A percentile compares a stretch with the other conserved stretches of the same genome.
These are phyloP conservation scores for Trichosporon coremiiforme DNA, from an alignment of 1,284 basidiomycete genomes.

Conservation along the genomic window DNA sequence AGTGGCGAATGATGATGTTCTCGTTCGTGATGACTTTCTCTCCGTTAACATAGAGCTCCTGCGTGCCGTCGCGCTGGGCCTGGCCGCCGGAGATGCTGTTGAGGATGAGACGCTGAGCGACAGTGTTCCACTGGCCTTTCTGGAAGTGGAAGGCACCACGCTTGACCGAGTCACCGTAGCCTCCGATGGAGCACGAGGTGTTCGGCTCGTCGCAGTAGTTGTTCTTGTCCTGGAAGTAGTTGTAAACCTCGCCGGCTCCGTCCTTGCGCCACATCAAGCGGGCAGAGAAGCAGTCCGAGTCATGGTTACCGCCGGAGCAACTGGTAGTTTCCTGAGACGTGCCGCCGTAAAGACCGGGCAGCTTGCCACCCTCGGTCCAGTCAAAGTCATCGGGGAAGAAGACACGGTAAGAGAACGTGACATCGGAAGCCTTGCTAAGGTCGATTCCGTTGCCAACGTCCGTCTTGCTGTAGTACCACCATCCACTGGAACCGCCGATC, in stretches of 20 bases:
- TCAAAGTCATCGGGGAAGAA: constrained; percentile 53
- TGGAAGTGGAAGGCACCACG: constrained; percentile 71
- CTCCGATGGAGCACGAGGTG: constrained; percentile 42
- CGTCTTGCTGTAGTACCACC: constrained; percentile 49
- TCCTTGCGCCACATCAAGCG: constrained; percentile 56
- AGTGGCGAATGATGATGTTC: constrained; percentile 61
- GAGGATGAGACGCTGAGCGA: constrained; percentile 67
- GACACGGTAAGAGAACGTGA: constrained; percentile 53
- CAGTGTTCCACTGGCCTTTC: constrained; percentile 65
- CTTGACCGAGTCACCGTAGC: constrained; percentile 61
- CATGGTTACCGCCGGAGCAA: constrained; percentile 56
- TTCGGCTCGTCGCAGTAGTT: constrained; percentile 42
- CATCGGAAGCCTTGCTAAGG: constrained; percentile 44
- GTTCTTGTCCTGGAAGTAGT: constrained; percentile 41
- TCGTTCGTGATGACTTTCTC: constrained; percentile 62
- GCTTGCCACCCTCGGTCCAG: constrained; percentile 57
- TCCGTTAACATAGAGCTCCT: constrained; percentile 65
- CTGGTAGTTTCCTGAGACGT: constrained; percentile 27
- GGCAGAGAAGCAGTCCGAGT: constrained; percentile 55
- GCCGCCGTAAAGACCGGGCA: constrained; percentile 56
- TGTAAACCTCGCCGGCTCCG: constrained; percentile 52
- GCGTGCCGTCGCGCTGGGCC: constrained; percentile 57
- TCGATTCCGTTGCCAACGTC: constrained; percentile 36
- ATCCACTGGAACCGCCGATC: constrained; percentile 40
- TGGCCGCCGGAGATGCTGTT: constrained; percentile 60